Conservation (phyloP, 2,329 filamentous ascomycete species). For the Zymoseptoria pseudotritici region DNA sequence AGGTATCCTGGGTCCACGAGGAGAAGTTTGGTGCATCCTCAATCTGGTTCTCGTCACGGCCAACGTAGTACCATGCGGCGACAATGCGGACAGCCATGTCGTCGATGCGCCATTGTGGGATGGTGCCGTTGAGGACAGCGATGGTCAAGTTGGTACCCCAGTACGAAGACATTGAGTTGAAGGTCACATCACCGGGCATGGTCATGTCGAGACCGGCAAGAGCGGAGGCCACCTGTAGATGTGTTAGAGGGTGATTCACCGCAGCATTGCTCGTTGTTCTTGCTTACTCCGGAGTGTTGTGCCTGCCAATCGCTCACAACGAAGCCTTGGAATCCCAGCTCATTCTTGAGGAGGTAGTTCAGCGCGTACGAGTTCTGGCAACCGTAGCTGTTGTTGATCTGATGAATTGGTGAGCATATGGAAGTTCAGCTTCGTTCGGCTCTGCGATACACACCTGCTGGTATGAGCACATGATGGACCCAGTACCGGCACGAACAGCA, state of each 20-base stretch:
- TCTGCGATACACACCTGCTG: conserved; percentile 42
- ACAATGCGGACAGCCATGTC: conserved; percentile 85
- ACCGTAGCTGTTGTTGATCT: conserved; percentile 67
- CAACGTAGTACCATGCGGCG: conserved; percentile 58
- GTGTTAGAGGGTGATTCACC: not conserved
- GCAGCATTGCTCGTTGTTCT: conserved; percentile 13
- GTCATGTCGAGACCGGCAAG: conserved; percentile 62
- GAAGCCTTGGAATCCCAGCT: conserved; percentile 75
- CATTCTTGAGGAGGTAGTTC: conserved; percentile 69
- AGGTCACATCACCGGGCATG: conserved; percentile 79
- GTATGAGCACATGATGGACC: conserved; percentile 55
- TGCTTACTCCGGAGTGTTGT: conserved; percentile 61
- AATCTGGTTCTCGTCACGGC: conserved; percentile 44
- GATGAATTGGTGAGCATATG: conserved; percentile 50
- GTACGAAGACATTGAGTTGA: conserved; percentile 51
- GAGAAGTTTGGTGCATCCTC: conserved; percentile 66
- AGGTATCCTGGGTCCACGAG: conserved; percentile 75
- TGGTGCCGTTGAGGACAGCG: conserved; percentile 78
- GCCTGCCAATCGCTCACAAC: conserved; percentile 61
- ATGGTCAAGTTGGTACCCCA: conserved; percentile 75
- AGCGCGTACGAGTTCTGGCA: conserved; percentile 73
- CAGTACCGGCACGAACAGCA: conserved; percentile 44
- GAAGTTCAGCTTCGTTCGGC: conserved; percentile 53
- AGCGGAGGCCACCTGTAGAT: conserved; percentile 32
- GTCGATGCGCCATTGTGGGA: conserved; percentile 77